Base-by-base conservation (phyloP, 2,329 filamentous ascomycete genomes). In the Pezicula neosporulosa region DNA sequence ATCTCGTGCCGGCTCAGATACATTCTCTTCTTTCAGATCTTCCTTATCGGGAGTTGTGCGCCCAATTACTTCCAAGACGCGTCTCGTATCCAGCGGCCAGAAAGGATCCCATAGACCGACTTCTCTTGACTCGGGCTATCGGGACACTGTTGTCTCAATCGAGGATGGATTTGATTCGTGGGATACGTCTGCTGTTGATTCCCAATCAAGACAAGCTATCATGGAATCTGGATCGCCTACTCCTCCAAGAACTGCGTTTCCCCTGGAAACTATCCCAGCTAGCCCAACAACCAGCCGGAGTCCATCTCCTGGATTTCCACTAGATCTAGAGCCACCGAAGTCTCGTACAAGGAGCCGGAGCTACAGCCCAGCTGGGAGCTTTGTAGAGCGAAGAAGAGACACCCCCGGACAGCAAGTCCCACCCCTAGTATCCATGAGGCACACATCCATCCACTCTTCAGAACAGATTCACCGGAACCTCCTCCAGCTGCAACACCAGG, bases 401-500 rank as follows among this genome's bases (percentile, higher is more conserved):
- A 47, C 46, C 10, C 46, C 10, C 51, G 57, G 21, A 49, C 41
- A 10, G 49, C 43, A 41, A 62, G 56, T 43, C 68, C 72, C 24
- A 64, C 63, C 6, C 72, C 69, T 45, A 71, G 69, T 27, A 46
- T 58, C 8, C 59, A 76, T 60, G 86, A 91, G 65, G 76, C 83
- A 3, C 82, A 90, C 63, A 90, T 91, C 43, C 88, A 92, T 66
- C 88, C 88, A 8, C 76, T 92, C 3, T 91, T 92, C 72, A 78
- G 88, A 53, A 85, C 84, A 6, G 86, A 89, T 63, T 87, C 83
- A 38, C 85, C 85, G 0, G 78, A 75, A 1, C 86, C 86, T 7
- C 83, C 86, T 1, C 81, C 87, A 0, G 70, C 81, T 6, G 77
- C 79, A 1, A 87, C 85, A 0, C 83, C 86, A 0, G 85, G 86